phyloP scores from a whole-genome alignment of 2,329 filamentous ascomycete species.

The Davidsoniella neocaledoniae region DNA sequence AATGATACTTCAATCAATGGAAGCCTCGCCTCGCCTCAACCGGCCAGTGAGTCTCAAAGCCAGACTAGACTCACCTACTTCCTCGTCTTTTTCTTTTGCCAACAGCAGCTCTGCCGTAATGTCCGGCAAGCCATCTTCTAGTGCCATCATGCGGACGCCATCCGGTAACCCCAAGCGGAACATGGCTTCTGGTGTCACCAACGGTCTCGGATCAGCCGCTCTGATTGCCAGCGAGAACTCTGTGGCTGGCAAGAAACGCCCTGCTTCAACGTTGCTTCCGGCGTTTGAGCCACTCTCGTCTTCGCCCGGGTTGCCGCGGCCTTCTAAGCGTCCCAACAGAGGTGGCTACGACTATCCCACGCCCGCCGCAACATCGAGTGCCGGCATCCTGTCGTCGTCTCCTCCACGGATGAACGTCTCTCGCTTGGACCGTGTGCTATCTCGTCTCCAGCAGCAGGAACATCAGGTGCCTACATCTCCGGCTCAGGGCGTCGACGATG shows the following conservation, averaged over 20 bases:
- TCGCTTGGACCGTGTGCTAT: conserved; percentile 22
- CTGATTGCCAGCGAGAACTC: conserved; percentile 8
- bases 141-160: too few relatives aligned
- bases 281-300: conserved; percentile 69
- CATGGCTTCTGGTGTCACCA: neutral
- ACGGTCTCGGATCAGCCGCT: neutral
- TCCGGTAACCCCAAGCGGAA: neutral
- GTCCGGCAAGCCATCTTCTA: neutral
- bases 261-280: conserved; percentile 53
- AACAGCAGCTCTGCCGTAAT: neutral
- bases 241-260: conserved; percentile 37
- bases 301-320: conserved; percentile 53
- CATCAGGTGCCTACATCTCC: conserved; percentile 26
- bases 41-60: neutral
- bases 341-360: conserved; percentile 57
- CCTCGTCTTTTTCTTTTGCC: neutral
- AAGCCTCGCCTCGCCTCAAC: conserved; percentile 1
- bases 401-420: conserved; percentile 38
- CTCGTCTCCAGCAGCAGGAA: conserved; percentile 21
- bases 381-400: conserved; percentile 76
- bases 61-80: neutral
- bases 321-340: conserved; percentile 45
- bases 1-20: conserved; percentile 1
- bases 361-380: conserved; percentile 84
- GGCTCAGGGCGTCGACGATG: neutral